Evolutionary conservation across 352 stramenopile genomes (phyloP).

Genomic region (Phytophthora crassamura): DNA sequence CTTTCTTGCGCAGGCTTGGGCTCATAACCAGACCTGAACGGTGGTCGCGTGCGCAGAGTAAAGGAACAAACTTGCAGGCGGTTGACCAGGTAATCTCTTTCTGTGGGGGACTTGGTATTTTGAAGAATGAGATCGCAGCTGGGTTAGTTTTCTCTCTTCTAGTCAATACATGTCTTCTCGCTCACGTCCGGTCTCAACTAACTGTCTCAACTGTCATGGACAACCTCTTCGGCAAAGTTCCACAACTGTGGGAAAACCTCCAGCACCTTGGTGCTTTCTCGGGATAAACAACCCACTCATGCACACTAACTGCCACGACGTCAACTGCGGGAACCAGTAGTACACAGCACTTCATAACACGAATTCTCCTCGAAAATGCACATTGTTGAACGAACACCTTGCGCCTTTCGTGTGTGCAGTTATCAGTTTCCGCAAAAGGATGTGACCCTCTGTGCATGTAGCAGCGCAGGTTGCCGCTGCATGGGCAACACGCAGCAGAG

Average conservation of each 20-base stretch:
- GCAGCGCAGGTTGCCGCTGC: no score
- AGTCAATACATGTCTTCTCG: no score
- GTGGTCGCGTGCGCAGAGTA: no score
- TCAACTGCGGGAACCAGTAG: conserved; percentile 5
- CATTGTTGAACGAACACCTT: neutral
- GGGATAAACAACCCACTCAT: conserved; percentile 7
- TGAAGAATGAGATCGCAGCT: conserved; percentile 8
- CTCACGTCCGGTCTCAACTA: neutral
- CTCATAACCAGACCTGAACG: no score
- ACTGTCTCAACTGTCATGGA: neutral
- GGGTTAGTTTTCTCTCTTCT: conserved; percentile 1
- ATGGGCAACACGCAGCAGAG: no score
- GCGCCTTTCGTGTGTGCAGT: neutral
- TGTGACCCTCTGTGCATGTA: conserved; percentile 18
- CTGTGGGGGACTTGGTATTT: no score
- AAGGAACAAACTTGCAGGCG: no score
- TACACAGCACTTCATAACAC: neutral
- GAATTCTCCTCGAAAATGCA: conserved; percentile 21
- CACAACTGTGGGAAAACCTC: conserved; percentile 10
- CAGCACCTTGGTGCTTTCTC: neutral
- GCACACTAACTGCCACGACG: no score
- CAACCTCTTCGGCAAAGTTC: neutral
- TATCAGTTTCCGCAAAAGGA: conserved; percentile 25
- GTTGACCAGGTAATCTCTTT: no score
- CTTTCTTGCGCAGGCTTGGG: no score